phyloP scores from a whole-genome alignment of 306 rosid genomes.

The Datisca glomerata region DNA sequence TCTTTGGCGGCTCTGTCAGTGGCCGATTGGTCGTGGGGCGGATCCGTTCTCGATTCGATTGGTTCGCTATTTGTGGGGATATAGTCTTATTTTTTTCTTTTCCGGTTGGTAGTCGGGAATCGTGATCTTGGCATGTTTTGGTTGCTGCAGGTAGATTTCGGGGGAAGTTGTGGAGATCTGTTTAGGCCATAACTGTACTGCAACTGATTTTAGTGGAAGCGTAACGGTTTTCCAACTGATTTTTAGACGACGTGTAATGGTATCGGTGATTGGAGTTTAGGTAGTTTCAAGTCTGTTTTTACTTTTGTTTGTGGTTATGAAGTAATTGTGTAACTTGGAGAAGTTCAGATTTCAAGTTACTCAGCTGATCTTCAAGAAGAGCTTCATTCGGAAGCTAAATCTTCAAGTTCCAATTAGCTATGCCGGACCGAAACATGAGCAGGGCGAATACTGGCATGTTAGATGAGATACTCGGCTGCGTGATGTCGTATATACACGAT shows the following conservation, averaged over 20 bases:
- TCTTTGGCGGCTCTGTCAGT: slow-evolving; percentile 1
- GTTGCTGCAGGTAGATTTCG: background rate
- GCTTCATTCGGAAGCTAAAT: background rate
- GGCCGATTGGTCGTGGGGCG: slow-evolving; percentile 18
- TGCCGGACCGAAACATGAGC: slow-evolving; percentile 22
- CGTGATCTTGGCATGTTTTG: background rate
- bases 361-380: background rate
- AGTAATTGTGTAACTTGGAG: slow-evolving; percentile 4
- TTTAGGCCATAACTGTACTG: background rate
- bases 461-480: slow-evolving; percentile 55
- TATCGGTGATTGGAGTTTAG: background rate
- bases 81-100: background rate
- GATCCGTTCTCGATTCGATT: slow-evolving; percentile 24
- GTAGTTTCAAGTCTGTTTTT: background rate
- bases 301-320: background rate
- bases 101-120: slow-evolving; percentile 2
- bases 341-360: slow-evolving; percentile 1
- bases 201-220: background rate
- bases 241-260: background rate
- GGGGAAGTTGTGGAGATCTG: background rate
- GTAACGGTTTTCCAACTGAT: background rate
- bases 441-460: slow-evolving; percentile 18
- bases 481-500: slow-evolving; percentile 74
- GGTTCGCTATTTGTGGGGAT: slow-evolving; percentile 10
- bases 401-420: slow-evolving; percentile 2